Percentiles rank a stretch among this genome's conserved stretches.
phyloP scores from a whole-genome alignment of 345 rosid species.

The Acer campestre region DNA sequence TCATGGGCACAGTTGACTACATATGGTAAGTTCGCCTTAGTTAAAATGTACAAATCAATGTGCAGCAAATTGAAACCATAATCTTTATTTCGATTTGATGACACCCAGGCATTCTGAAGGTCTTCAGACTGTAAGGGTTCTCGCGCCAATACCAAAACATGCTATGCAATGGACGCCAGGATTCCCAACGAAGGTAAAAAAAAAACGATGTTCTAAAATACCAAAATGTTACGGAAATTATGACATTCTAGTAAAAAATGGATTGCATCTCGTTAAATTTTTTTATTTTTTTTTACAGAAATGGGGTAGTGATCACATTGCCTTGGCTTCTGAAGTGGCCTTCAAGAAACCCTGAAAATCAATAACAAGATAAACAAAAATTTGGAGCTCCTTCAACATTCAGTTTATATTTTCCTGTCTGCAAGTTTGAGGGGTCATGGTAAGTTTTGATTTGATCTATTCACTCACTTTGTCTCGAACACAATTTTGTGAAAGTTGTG shows the following conservation, averaged over 20 bases:
- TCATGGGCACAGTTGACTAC: constrained; percentile 94
- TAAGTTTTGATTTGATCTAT: not conserved
- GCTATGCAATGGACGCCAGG: constrained; percentile 91
- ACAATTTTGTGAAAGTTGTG: not conserved
- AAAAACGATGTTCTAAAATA: constrained; percentile 9
- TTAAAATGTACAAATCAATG: not conserved
- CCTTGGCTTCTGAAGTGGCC: constrained; percentile 82
- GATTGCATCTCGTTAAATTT: not conserved
- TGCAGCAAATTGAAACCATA: not conserved
- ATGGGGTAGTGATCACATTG: constrained; percentile 98
- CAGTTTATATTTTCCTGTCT: not conserved
- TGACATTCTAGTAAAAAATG: not conserved
- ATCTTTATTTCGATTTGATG: constrained; percentile 15
- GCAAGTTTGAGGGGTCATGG: not conserved
- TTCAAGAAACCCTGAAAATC: constrained; percentile 34
- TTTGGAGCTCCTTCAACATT: not conserved
- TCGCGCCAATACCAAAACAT: constrained; percentile 87
- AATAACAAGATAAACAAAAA: constrained; percentile 5
- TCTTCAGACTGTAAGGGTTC: constrained; percentile 79
- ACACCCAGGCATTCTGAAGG: constrained; percentile 80
- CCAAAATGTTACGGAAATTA: not conserved
- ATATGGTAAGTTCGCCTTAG: constrained; percentile 57
- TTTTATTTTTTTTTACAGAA: constrained; percentile 51
- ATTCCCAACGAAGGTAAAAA: constrained; percentile 84
- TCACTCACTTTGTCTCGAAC: no score